phyloP scores from a whole-genome alignment of 352 stramenopile species.

The Globisporangium paroecandrum region DNA sequence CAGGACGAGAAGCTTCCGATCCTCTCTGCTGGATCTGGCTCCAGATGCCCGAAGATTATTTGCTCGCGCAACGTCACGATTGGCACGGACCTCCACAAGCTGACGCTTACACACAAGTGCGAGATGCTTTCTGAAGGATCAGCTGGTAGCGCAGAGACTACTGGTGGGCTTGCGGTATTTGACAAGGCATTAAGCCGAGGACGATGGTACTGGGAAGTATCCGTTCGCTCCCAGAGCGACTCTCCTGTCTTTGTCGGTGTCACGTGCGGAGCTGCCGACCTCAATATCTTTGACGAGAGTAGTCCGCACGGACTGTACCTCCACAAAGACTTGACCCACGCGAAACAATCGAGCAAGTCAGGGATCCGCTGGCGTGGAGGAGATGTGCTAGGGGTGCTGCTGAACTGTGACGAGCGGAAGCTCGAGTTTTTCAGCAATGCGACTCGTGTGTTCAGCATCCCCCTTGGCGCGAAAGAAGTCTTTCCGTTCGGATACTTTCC shows the following conservation, averaged over 20 bases:
- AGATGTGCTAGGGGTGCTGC: constrained; percentile 46
- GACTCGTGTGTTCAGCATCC: constrained; percentile 33
- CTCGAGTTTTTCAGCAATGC: constrained; percentile 56
- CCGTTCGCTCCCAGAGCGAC: constrained; percentile 41
- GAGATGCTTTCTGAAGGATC: neutral
- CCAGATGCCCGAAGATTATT: constrained; percentile 67
- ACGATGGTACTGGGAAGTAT: constrained; percentile 83
- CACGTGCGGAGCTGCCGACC: constrained; percentile 42
- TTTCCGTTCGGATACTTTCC: constrained; percentile 39
- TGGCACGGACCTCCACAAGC: constrained; percentile 58
- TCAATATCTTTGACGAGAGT: constrained; percentile 38
- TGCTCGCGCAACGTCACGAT: constrained; percentile 61
- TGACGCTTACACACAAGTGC: constrained; percentile 47
- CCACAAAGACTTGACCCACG: constrained; percentile 27
- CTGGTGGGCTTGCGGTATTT: constrained; percentile 62
- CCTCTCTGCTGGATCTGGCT: constrained; percentile 46
- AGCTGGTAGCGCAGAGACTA: neutral
- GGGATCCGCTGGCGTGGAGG: constrained; percentile 33
- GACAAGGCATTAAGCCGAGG: constrained; percentile 56
- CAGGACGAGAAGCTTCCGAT: constrained; percentile 46
- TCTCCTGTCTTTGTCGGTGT: constrained; percentile 75
- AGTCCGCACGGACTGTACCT: constrained; percentile 33
- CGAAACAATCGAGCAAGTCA: constrained; percentile 15
- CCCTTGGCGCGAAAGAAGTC: constrained; percentile 21
- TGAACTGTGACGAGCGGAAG: constrained; percentile 61